These are phyloP conservation scores for Pelargonium citronellum DNA, from an alignment of 441 rosid genomes.

Conservation along the genomic window DNA sequence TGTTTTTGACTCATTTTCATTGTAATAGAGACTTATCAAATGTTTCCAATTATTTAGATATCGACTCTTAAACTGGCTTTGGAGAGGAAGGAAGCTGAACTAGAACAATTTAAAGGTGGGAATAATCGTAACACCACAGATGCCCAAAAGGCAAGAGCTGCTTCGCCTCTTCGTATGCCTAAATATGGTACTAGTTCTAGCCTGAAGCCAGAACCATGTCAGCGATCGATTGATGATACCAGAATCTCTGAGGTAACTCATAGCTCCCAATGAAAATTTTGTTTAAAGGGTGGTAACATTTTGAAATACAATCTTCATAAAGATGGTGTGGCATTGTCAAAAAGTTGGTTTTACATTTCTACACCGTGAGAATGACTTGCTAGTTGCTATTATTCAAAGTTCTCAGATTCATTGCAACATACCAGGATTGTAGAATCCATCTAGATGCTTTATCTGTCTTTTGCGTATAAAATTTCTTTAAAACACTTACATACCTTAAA, in stretches of 20 bases:
- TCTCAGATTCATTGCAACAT: background rate
- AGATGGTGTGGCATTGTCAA: background rate
- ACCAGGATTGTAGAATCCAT: background rate
- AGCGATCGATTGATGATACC: slow-evolving; percentile 41
- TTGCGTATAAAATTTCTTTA: background rate
- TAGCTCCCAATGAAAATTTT: too few relatives aligned
- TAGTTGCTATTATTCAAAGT: background rate
- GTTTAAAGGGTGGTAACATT: too few relatives aligned
- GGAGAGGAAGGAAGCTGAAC: slow-evolving; percentile 81
- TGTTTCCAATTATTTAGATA: slow-evolving; percentile 40
- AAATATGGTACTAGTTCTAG: slow-evolving; percentile 39
- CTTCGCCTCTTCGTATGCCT: slow-evolving; percentile 76
- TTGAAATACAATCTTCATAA: background rate
- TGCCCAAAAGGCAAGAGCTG: slow-evolving; percentile 63
- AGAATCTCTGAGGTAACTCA: slow-evolving; percentile 52
- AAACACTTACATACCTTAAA: background rate
- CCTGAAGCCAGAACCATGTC: slow-evolving; percentile 50
- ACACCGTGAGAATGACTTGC: background rate
- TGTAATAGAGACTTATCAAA: background rate
- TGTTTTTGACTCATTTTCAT: background rate
- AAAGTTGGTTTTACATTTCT: background rate
- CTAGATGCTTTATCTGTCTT: background rate
- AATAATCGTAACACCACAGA: slow-evolving; percentile 40
- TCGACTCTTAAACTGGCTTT: slow-evolving; percentile 58
- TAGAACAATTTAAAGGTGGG: slow-evolving; percentile 57